Evolutionary conservation across 768 basidiomycete genomes (phyloP).

Genomic region (Phallus indusiatus): DNA sequence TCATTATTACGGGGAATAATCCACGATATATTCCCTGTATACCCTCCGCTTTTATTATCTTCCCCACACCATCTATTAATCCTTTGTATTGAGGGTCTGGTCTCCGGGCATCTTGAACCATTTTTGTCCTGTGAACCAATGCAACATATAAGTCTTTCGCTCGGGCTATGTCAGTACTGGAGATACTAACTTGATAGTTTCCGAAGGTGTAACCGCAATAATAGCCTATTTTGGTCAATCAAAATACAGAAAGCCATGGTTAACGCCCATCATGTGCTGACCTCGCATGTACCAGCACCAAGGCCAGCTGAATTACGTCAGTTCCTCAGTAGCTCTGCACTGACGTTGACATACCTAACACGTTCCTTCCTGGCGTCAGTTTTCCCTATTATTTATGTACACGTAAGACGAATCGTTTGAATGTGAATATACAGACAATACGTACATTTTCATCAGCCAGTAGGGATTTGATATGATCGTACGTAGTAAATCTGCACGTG

Average conservation of each 20-base stretch:
- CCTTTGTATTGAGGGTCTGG: constrained; percentile 81
- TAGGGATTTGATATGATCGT: constrained; percentile 82
- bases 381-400: constrained; percentile 83
- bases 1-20: constrained; percentile 91
- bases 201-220: constrained; percentile 92
- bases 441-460: constrained; percentile 77
- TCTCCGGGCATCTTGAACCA: constrained; percentile 89
- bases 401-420: not conserved
- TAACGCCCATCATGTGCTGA: not conserved
- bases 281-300: constrained; percentile 53
- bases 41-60: constrained; percentile 85
- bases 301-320: constrained; percentile 45
- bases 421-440: not conserved
- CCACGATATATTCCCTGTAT: constrained; percentile 80
- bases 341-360: constrained; percentile 49
- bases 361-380: constrained; percentile 75
- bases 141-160: not conserved
- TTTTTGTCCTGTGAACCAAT: constrained; percentile 64
- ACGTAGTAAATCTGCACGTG: constrained; percentile 57
- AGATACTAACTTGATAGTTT: constrained; percentile 85
- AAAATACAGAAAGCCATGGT: constrained; percentile 25
- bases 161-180: not conserved
- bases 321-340: not conserved
- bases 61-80: constrained; percentile 70
- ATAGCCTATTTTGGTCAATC: constrained; percentile 66